Evolutionary conservation across 1,284 basidiomycete species (phyloP).

Genomic region (Naganishia sp.): DNA sequence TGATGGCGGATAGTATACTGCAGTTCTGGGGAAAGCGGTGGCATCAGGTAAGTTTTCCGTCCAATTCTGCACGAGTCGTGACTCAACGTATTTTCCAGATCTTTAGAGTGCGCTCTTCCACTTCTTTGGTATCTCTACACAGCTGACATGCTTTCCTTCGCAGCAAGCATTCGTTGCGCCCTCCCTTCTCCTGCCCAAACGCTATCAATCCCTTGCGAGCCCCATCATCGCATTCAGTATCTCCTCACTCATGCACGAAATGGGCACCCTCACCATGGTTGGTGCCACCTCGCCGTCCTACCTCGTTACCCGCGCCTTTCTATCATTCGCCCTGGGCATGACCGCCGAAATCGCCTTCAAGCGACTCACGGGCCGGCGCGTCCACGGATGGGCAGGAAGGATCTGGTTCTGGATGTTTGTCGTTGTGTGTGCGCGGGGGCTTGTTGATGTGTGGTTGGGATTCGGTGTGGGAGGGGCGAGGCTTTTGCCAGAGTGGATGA

Average conservation of each 20-base stretch:
- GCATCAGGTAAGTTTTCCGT: constrained; percentile 43
- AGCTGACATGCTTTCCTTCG: not conserved
- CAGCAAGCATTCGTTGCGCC: constrained; percentile 40
- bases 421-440: constrained; percentile 36
- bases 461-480: constrained; percentile 41
- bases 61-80: not conserved
- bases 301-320: constrained; percentile 44
- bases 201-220: constrained; percentile 39
- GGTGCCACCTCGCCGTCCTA: constrained; percentile 41
- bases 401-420: constrained; percentile 47
- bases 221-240: constrained; percentile 45
- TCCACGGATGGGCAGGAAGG: constrained; percentile 44
- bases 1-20: constrained; percentile 45
- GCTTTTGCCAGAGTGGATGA: constrained; percentile 30
- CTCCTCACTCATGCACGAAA: constrained; percentile 47
- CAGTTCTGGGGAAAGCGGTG: constrained; percentile 53
- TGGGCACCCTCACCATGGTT: constrained; percentile 45
- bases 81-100: constrained; percentile 27
- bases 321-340: constrained; percentile 44
- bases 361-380: constrained; percentile 42
- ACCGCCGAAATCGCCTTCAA: constrained; percentile 44
- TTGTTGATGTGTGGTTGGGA: constrained; percentile 44
- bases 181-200: constrained; percentile 36
- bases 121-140: not conserved
- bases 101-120: constrained; percentile 43